These are phyloP conservation scores for Septoria linicola DNA, from an alignment of 2,329 filamentous ascomycete genomes.

Conservation along the genomic window DNA sequence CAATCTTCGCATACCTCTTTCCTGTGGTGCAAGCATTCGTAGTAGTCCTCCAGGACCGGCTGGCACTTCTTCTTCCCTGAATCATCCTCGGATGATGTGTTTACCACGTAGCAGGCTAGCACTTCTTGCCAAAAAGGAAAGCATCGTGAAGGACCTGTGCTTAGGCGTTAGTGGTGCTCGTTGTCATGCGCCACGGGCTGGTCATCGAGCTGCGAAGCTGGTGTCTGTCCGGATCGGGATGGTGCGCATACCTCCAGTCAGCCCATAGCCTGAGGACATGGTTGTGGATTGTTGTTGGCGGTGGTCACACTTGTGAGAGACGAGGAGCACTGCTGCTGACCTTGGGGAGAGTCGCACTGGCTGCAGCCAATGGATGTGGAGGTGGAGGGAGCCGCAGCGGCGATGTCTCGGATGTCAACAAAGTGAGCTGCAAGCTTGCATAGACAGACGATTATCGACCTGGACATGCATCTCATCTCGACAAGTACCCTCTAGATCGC, in stretches of 20 bases:
- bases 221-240: neutral
- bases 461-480: neutral
- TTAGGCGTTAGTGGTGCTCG: slow-evolving; percentile 5
- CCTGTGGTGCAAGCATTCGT: slow-evolving; percentile 97
- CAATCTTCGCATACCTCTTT: slow-evolving; percentile 73
- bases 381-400: neutral
- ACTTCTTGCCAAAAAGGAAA: slow-evolving; percentile 99
- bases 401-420: neutral
- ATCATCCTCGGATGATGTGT: slow-evolving; percentile 75
- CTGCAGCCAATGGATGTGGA: too few species aligned
- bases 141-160: slow-evolving; percentile 71
- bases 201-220: neutral
- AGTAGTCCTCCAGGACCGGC: slow-evolving; percentile 89
- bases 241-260: slow-evolving; percentile 67
- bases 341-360: neutral
- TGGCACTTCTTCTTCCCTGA: slow-evolving; percentile 85
- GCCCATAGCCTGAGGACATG: slow-evolving; percentile 82
- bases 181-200: neutral
- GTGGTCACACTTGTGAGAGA: too few species aligned
- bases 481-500: neutral
- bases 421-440: too few species aligned
- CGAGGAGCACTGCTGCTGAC: neutral
- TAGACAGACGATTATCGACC: too few species aligned
- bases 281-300: slow-evolving; percentile 22
- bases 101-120: slow-evolving; percentile 96